Conservation (phyloP, 2,329 filamentous ascomycete species). For the Alternaria dauci region DNA sequence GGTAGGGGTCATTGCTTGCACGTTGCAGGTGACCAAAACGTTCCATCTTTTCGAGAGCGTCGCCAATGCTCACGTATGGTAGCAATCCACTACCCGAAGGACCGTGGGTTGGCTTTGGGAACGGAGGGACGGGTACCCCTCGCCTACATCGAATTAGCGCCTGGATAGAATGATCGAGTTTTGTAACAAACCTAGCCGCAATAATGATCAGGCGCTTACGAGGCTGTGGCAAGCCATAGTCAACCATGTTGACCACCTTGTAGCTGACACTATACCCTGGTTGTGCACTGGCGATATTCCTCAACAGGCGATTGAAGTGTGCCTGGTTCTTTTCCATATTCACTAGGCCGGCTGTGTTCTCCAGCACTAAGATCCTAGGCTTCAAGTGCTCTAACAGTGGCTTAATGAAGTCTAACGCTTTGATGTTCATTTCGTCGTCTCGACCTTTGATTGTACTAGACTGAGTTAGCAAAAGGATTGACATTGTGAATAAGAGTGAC, state of each 20-base stretch:
- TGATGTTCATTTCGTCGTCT: slow-evolving; percentile 33
- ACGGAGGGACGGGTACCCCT: slow-evolving; percentile 39
- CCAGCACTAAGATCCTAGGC: no score
- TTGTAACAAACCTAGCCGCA: slow-evolving; percentile 30
- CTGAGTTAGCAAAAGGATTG: not conserved
- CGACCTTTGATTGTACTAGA: slow-evolving; percentile 21
- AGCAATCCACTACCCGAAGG: slow-evolving; percentile 30
- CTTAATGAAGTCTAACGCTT: no score
- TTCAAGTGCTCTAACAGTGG: no score
- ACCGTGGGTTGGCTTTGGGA: slow-evolving; percentile 40
- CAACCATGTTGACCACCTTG: slow-evolving; percentile 25
- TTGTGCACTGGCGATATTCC: slow-evolving; percentile 12
- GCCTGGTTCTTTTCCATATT: no score
- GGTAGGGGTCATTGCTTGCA: slow-evolving; percentile 22
- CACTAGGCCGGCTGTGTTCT: no score
- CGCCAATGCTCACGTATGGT: slow-evolving; percentile 24
- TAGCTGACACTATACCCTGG: slow-evolving; percentile 39
- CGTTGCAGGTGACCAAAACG: not conserved
- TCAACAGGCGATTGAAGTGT: no score
- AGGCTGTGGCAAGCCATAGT: slow-evolving; percentile 35
- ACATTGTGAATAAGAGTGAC: not conserved
- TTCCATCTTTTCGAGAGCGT: slow-evolving; percentile 30
- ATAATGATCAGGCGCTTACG: slow-evolving; percentile 41
- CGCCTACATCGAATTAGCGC: not conserved
- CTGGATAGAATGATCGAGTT: not conserved